These are phyloP conservation scores for Oldenlandia corymbosa DNA, from an alignment of 257 asterid species.

Conservation along the genomic window DNA sequence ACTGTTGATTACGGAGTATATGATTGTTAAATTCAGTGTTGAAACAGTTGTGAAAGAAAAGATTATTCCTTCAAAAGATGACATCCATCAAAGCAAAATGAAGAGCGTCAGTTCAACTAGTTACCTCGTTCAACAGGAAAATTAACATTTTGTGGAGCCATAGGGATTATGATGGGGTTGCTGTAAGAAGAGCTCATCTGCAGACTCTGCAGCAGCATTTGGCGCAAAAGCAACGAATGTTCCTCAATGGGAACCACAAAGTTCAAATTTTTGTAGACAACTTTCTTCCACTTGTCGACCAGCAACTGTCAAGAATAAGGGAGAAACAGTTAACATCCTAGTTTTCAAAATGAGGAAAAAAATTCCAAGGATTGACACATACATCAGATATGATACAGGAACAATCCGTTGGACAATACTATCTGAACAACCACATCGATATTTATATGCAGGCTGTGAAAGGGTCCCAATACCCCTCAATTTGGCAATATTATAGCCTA, in stretches of 20 bases:
- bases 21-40: not conserved
- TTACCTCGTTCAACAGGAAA: slow-evolving; percentile 51
- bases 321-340: slow-evolving; percentile 12
- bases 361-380: not conserved
- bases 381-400: not conserved
- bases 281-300: slow-evolving; percentile 49
- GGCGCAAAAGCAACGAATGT: slow-evolving; percentile 26
- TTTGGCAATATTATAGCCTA: not conserved
- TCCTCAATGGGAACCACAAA: slow-evolving; percentile 41
- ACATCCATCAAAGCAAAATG: not conserved
- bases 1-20: no score
- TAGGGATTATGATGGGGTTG: slow-evolving; percentile 16
- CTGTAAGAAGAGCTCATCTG: slow-evolving; percentile 26
- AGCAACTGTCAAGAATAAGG: slow-evolving; percentile 33
- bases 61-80: no score
- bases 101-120: no score
- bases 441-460: not conserved
- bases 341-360: not conserved
- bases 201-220: slow-evolving; percentile 33
- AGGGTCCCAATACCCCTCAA: no score
- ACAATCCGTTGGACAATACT: not conserved
- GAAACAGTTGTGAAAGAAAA: no score
- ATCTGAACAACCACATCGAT: not conserved
- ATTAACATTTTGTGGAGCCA: slow-evolving; percentile 26
- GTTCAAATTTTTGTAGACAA: slow-evolving; percentile 38